Evolutionary conservation across 306 rosid genomes (phyloP).

Genomic region (Lupinus albus): DNA sequence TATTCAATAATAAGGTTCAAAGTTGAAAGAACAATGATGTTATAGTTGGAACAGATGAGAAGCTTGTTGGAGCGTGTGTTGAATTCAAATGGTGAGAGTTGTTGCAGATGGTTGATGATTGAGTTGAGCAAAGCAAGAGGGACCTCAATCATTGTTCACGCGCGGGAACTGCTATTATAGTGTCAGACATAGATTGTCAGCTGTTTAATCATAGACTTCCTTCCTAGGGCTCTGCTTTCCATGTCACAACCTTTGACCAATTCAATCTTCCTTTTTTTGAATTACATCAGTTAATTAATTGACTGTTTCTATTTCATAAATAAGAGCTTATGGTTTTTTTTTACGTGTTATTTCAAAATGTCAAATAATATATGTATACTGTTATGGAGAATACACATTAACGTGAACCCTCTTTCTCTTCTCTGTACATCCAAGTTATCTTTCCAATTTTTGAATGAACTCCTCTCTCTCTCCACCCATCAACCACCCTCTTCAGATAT

Average conservation of each 20-base stretch:
- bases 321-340: too few species aligned
- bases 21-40: neutral
- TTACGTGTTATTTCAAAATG: too few species aligned
- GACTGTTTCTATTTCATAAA: too few species aligned
- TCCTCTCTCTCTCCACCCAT: too few species aligned
- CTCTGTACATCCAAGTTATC: too few species aligned
- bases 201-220: conserved; percentile 46
- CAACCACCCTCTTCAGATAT: too few species aligned
- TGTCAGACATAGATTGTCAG: conserved; percentile 34
- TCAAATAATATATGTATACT: too few species aligned
- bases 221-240: conserved; percentile 40
- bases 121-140: conserved; percentile 54
- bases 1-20: conserved; percentile 35
- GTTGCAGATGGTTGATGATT: conserved; percentile 34
- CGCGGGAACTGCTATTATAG: conserved; percentile 47
- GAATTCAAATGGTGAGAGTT: neutral
- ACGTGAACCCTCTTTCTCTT: too few species aligned
- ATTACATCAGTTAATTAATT: too few species aligned
- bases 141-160: conserved; percentile 73
- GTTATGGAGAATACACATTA: too few species aligned
- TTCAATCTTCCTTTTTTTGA: too few species aligned
- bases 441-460: too few species aligned
- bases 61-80: neutral
- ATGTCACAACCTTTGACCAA: conserved; percentile 54
- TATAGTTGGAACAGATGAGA: conserved; percentile 3